A percentile compares a stretch with the other conserved stretches of the same genome.
Conservation (phyloP, 2,329 filamentous ascomycete genomes). For the Fusarium longipes region DNA sequence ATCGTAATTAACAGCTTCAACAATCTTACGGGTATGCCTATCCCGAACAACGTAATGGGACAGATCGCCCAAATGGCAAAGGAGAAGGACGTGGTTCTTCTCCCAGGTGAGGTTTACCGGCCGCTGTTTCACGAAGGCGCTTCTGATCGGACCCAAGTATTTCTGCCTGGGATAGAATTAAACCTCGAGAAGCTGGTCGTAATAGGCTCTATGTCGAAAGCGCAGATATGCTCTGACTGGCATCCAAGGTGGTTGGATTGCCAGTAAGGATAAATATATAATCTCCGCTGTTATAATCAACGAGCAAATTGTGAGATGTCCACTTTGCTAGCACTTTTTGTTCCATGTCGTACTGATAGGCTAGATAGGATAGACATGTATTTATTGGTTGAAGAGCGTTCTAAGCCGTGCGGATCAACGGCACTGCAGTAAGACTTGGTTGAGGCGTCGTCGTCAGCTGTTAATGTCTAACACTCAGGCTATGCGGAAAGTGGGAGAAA, state of each 20-base stretch:
- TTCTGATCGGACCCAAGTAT: slow-evolving; percentile 64
- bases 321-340: not conserved
- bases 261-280: slow-evolving; percentile 70
- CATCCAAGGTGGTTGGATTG: slow-evolving; percentile 85
- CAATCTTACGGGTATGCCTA: slow-evolving; percentile 81
- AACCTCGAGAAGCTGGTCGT: slow-evolving; percentile 77
- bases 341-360: not conserved
- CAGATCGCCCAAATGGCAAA: slow-evolving; percentile 72
- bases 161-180: slow-evolving; percentile 73
- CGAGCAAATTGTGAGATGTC: slow-evolving; percentile 78
- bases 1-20: slow-evolving; percentile 76
- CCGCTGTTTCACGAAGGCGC: slow-evolving; percentile 78
- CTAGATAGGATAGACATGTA: not conserved
- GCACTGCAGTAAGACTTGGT: slow-evolving; percentile 36
- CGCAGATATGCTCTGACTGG: slow-evolving; percentile 86
- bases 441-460: slow-evolving; percentile 44
- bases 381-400: not conserved
- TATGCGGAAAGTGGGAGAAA: slow-evolving; percentile 34
- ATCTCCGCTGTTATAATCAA: slow-evolving; percentile 77
- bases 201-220: slow-evolving; percentile 87
- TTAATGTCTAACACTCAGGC: slow-evolving; percentile 9
- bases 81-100: slow-evolving; percentile 71
- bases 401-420: slow-evolving; percentile 31
- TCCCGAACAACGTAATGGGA: slow-evolving; percentile 70
- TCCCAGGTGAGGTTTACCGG: slow-evolving; percentile 85